Percentiles rank a stretch among this genome's conserved stretches.
Evolutionary conservation across 108 stramenopile species (phyloP).

Genomic region (Cyclotella atomus): DNA sequence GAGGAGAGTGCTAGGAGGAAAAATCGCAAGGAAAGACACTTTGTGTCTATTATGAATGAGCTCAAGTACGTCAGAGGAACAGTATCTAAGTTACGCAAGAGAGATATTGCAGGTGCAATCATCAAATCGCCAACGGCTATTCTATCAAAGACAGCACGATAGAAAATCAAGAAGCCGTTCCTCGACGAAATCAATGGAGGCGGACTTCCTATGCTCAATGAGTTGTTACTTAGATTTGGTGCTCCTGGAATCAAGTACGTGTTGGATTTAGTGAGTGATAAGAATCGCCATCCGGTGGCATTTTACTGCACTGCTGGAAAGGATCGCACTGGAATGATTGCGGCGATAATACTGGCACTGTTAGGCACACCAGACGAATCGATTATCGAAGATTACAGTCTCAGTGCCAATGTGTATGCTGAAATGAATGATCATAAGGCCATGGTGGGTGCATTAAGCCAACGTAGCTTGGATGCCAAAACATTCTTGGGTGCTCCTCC

Average conservation of each 20-base stretch:
- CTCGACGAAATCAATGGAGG: conserved; percentile 90
- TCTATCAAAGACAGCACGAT: conserved; percentile 72
- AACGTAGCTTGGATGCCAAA: conserved; percentile 86
- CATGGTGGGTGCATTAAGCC: conserved; percentile 92
- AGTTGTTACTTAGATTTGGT: conserved; percentile 80
- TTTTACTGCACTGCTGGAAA: conserved; percentile 96
- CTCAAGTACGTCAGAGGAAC: conserved; percentile 91
- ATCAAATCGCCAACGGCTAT: conserved; percentile 77
- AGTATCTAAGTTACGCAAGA: conserved; percentile 77
- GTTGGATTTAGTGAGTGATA: conserved; percentile 76
- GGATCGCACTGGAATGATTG: conserved; percentile 89
- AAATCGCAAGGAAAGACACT: conserved; percentile 89
- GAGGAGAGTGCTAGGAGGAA: conserved; percentile 29
- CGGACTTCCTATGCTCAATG: conserved; percentile 91
- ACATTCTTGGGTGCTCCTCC: conserved; percentile 91
- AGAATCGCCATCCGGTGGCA: conserved; percentile 82
- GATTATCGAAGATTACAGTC: conserved; percentile 89
- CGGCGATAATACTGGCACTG: conserved; percentile 80
- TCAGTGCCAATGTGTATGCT: conserved; percentile 91
- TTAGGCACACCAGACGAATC: conserved; percentile 74
- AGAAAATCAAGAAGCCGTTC: conserved; percentile 82
- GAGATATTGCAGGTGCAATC: conserved; percentile 74
- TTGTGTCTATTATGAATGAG: conserved; percentile 92
- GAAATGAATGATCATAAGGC: conserved; percentile 93
- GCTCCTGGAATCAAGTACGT: conserved; percentile 88